Evolutionary conservation across 1,284 basidiomycete species (phyloP).

Genomic region (Apiotrichum montevideense): DNA sequence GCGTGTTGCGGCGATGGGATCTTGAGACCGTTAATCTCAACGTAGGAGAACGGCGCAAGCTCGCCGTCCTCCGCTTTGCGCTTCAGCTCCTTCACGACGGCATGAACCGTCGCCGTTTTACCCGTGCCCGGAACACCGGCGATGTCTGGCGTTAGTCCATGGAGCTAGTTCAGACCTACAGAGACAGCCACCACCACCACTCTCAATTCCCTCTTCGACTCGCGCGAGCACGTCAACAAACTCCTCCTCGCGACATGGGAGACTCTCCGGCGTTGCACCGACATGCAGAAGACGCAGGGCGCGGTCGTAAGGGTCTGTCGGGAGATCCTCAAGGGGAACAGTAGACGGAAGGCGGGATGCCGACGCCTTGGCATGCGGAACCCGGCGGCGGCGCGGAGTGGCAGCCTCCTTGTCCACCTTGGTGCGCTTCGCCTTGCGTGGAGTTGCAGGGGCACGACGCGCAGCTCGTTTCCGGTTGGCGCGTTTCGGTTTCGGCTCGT

Average conservation of each 20-base stretch:
- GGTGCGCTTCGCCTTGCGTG: not conserved
- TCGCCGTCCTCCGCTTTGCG: conserved; percentile 77
- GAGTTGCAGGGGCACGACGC: not conserved
- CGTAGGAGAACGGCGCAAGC: conserved; percentile 87
- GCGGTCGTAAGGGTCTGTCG: conserved; percentile 69
- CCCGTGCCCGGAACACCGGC: conserved; percentile 97
- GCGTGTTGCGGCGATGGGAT: conserved; percentile 83
- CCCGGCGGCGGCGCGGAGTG: conserved; percentile 8
- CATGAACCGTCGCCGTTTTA: conserved; percentile 96
- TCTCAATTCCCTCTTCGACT: conserved; percentile 80
- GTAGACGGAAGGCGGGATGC: conserved; percentile 29
- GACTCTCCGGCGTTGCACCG: conserved; percentile 78
- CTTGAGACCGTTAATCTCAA: conserved; percentile 95
- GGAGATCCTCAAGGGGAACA: conserved; percentile 48
- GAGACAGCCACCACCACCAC: conserved; percentile 88
- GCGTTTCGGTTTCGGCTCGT: conserved; percentile 1
- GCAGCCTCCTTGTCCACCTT: not conserved
- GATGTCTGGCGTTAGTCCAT: conserved; percentile 58
- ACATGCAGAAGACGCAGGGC: conserved; percentile 89
- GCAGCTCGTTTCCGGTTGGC: not conserved
- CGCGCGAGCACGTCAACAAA: conserved; percentile 69
- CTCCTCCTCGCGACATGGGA: conserved; percentile 87
- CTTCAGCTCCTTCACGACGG: conserved; percentile 79
- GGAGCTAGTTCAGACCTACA: conserved; percentile 55
- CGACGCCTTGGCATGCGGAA: conserved; percentile 34